Evolutionary conservation across 352 stramenopile genomes (phyloP).

Genomic region (Pythium dissimile): DNA sequence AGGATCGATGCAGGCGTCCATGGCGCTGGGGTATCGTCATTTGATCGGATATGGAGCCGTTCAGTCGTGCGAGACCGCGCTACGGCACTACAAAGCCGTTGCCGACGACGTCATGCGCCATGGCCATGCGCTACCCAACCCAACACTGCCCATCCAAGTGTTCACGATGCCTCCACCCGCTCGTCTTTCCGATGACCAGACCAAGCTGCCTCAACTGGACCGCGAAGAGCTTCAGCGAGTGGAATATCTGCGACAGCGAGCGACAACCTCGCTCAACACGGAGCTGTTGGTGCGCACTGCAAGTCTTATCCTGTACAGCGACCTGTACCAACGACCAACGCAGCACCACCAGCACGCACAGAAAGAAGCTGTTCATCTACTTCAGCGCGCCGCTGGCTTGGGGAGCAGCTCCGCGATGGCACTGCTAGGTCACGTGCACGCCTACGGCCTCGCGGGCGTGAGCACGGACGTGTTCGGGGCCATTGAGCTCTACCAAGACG

Average conservation of each 20-base stretch:
- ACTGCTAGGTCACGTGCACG: conserved; percentile 59
- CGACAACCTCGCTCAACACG: conserved; percentile 22
- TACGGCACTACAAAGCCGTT: conserved; percentile 75
- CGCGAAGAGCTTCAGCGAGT: conserved; percentile 36
- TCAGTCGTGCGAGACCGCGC: conserved; percentile 46
- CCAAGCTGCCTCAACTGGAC: conserved; percentile 18
- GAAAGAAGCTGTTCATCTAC: conserved; percentile 34
- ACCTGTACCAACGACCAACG: conserved; percentile 28
- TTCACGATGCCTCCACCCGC: conserved; percentile 33
- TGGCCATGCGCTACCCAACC: conserved; percentile 19
- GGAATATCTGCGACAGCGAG: conserved; percentile 46
- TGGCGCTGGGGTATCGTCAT: conserved; percentile 72
- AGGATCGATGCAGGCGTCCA: conserved; percentile 36
- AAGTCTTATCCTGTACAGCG: conserved; percentile 57
- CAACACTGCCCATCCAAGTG: conserved; percentile 26
- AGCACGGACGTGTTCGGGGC: conserved; percentile 28
- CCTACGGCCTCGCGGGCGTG: conserved; percentile 47
- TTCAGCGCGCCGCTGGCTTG: conserved; percentile 35
- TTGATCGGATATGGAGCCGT: conserved; percentile 48
- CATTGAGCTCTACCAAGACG: conserved; percentile 42
- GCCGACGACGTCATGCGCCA: conserved; percentile 44
- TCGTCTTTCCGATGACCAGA: conserved; percentile 33
- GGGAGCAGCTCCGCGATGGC: conserved; percentile 44
- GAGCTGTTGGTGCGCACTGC: conserved; percentile 41
- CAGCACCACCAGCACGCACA: conserved; percentile 10